Evolutionary conservation across 139 green algal genomes (phyloP), one percentile per base, ranked within the genome.

Genomic region (Coccomyxa sp.): DNA sequence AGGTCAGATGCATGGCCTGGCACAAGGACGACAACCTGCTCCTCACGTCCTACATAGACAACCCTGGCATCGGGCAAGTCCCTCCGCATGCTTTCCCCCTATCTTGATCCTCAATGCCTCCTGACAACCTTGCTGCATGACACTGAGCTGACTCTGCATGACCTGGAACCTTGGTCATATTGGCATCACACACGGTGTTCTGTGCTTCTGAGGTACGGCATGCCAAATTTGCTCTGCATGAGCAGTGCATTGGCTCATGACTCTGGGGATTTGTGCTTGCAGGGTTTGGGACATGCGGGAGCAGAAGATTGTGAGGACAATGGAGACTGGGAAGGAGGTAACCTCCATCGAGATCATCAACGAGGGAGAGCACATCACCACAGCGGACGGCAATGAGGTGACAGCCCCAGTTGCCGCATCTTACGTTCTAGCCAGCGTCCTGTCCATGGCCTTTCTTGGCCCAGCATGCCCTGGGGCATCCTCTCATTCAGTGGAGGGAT

Each of bases 281-380:
- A 96, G 93, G 39, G 84, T 98, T 12, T 98, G 89, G 87, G 96
- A 99, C 78, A 74, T 92, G 38, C 85, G 95, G 6, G 92, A 80
- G 2, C 74, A 81, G 18, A 44, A 76, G 16, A 73, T 91, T 6
- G 92, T 91, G 41, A 83, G 83, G 38, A 91, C 83, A 1, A 58
- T 99, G 29, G 82, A 90, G 8, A 97, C 93, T 1, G 77, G 83
- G 1, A 77, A 81, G 0, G 76, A 89, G 1, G 91, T 97, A 12
- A 92, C 84, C 0, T 95, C 88, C 29, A 84, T 99, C 16, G 95
- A 99, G 77, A 83, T 98, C 33, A 82, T 77, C n/a, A 22, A 83
- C 10, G 90, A 95, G 78, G 88, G 89, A 33, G 78, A 84, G 31
- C 85, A 88, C 76, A 76, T 91, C 22, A 97, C 90, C 6, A 96